These are phyloP conservation scores for Cornus controversa DNA, from an alignment of 148 eudicot genomes.

Conservation along the genomic window DNA sequence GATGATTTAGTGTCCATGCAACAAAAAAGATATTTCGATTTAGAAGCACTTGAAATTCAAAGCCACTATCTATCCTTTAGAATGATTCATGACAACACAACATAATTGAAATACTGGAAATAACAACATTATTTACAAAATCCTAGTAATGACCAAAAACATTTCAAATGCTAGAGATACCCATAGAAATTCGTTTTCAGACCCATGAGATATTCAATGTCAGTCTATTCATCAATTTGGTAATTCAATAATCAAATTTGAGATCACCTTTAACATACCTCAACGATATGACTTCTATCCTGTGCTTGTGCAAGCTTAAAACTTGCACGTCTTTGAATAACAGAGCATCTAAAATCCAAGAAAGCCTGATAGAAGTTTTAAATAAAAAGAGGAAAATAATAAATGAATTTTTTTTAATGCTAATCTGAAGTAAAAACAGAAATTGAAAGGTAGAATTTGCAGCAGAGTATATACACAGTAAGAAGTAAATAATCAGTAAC, in stretches of 20 bases:
- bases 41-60: too few species aligned
- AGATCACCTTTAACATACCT: conserved; percentile 42
- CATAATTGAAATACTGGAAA: neutral
- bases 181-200: neutral
- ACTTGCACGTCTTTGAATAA: conserved; percentile 80
- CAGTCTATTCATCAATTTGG: neutral
- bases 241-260: neutral
- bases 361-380: conserved; percentile 60
- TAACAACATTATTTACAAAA: neutral
- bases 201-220: neutral
- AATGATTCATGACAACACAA: too few species aligned
- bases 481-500: neutral
- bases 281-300: conserved; percentile 80
- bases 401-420: neutral
- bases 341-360: conserved; percentile 84
- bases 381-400: neutral
- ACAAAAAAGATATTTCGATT: too few species aligned
- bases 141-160: neutral
- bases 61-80: too few species aligned
- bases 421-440: neutral
- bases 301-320: conserved; percentile 84
- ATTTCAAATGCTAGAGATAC: neutral
- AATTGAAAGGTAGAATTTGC: neutral
- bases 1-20: too few species aligned
- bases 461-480: neutral